Evolutionary conservation across 345 rosid species (phyloP).

Genomic region (Gossypium turneri): DNA sequence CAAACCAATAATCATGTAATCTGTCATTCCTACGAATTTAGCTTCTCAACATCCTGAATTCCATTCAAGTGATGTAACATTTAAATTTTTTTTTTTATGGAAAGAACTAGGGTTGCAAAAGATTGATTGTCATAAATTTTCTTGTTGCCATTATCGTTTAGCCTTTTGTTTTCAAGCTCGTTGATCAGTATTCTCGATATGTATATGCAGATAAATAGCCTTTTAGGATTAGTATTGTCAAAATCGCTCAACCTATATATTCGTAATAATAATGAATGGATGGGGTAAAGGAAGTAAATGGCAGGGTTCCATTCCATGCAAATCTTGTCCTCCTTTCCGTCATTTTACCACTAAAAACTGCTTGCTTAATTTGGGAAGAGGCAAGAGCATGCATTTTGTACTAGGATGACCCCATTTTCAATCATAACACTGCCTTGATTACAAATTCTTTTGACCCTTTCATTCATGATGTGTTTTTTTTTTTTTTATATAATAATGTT

Average conservation of each 20-base stretch:
- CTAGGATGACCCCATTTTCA: neutral
- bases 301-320: neutral
- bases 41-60: neutral
- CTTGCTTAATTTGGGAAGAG: neutral
- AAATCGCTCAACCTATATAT: neutral
- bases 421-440: constrained; percentile 14
- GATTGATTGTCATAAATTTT: neutral
- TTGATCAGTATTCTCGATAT: neutral
- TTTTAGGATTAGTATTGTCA: too few relatives aligned
- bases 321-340: constrained; percentile 1
- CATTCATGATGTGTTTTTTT: neutral
- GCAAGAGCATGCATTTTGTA: neutral
- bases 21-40: neutral
- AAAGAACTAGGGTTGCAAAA: neutral
- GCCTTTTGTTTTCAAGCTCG: constrained; percentile 1
- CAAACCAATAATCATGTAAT: neutral
- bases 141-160: neutral
- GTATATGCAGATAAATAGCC: too few relatives aligned
- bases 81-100: neutral
- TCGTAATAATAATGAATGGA: too few relatives aligned
- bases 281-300: neutral
- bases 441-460: constrained; percentile 11
- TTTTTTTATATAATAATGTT: neutral
- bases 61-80: too few relatives aligned
- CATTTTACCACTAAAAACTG: neutral